phyloP scores from a whole-genome alignment of 2,329 filamentous ascomycete species.

The Amauroascus niger region DNA sequence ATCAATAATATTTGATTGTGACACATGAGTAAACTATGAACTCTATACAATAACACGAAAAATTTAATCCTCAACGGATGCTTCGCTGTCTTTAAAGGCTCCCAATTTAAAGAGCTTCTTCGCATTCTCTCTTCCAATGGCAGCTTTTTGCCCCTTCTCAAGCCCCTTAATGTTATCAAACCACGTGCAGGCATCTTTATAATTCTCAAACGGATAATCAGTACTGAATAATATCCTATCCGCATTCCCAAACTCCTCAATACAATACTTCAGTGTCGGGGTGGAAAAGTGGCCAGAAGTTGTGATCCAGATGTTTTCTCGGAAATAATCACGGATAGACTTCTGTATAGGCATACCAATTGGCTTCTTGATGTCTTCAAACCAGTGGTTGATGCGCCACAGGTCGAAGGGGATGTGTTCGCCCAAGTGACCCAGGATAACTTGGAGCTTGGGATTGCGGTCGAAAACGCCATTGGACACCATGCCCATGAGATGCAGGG shows the following conservation, averaged over 20 bases:
- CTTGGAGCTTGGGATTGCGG: slow-evolving; percentile 38
- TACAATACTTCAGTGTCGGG: slow-evolving; percentile 32
- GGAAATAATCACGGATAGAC: slow-evolving; percentile 39
- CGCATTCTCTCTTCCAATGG: slow-evolving; percentile 40
- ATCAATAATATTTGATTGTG: too few species aligned
- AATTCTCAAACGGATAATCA: slow-evolving; percentile 36
- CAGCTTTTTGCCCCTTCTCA: slow-evolving; percentile 22
- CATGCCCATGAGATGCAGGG: slow-evolving; percentile 47
- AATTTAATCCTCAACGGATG: slow-evolving; percentile 4
- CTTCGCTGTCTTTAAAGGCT: slow-evolving; percentile 24
- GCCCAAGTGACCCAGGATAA: slow-evolving; percentile 42
- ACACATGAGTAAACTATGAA: too few species aligned
- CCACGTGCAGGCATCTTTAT: slow-evolving; percentile 37
- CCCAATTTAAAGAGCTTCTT: slow-evolving; percentile 36
- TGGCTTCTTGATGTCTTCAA: slow-evolving; percentile 32
- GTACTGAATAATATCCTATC: slow-evolving; percentile 36
- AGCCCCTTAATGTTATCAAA: slow-evolving; percentile 34
- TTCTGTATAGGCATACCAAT: slow-evolving; percentile 33
- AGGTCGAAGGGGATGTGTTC: slow-evolving; percentile 45
- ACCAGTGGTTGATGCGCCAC: slow-evolving; percentile 40
- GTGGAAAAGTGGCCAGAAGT: slow-evolving; percentile 36
- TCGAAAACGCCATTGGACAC: slow-evolving; percentile 45
- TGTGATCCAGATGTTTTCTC: slow-evolving; percentile 36
- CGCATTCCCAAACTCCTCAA: slow-evolving; percentile 30
- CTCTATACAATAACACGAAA: too few species aligned